These are phyloP conservation scores for Boletus rubropictus DNA, from an alignment of 768 basidiomycete species.

Conservation along the genomic window DNA sequence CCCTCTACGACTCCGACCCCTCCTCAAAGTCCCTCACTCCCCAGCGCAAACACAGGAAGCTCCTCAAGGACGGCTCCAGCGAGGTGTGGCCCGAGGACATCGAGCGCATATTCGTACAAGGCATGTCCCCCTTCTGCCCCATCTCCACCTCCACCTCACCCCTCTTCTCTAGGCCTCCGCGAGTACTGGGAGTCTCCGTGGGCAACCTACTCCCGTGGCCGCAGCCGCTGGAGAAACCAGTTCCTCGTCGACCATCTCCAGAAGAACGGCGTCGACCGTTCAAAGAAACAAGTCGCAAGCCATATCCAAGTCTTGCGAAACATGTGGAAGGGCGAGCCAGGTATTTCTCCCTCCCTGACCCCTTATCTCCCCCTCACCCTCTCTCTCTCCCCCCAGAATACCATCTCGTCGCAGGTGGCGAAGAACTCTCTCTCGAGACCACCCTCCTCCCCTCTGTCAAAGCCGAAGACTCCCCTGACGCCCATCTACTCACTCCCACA, in stretches of 20 bases:
- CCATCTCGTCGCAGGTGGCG: constrained; percentile 74
- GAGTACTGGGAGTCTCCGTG: constrained; percentile 79
- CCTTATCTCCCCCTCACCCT: constrained; percentile 3
- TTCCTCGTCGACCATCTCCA: constrained; percentile 78
- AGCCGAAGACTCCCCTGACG: constrained; percentile 48
- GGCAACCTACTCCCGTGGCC: constrained; percentile 73
- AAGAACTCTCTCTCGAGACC: constrained; percentile 56
- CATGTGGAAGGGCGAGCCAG: constrained; percentile 83
- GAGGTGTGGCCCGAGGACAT: constrained; percentile 82
- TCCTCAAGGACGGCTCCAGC: constrained; percentile 70
- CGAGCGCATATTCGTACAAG: constrained; percentile 73
- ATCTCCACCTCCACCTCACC: constrained; percentile 2
- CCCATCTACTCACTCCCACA: constrained; percentile 38
- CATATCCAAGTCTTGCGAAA: constrained; percentile 81
- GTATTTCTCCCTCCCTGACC: constrained; percentile 34
- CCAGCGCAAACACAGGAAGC: constrained; percentile 77
- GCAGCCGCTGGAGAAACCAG: constrained; percentile 79
- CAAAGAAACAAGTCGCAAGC: constrained; percentile 87
- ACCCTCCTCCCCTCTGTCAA: constrained; percentile 48
- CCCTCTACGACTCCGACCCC: constrained; percentile 17
- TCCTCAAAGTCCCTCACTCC: constrained; percentile 43
- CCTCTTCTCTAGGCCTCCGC: constrained; percentile 47
- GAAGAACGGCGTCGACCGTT: constrained; percentile 60
- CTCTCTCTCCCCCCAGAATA: constrained; percentile 51
- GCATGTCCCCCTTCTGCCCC: constrained; percentile 29